phyloP scores from a whole-genome alignment of 768 basidiomycete genomes.

The Pisolithus sp. region DNA sequence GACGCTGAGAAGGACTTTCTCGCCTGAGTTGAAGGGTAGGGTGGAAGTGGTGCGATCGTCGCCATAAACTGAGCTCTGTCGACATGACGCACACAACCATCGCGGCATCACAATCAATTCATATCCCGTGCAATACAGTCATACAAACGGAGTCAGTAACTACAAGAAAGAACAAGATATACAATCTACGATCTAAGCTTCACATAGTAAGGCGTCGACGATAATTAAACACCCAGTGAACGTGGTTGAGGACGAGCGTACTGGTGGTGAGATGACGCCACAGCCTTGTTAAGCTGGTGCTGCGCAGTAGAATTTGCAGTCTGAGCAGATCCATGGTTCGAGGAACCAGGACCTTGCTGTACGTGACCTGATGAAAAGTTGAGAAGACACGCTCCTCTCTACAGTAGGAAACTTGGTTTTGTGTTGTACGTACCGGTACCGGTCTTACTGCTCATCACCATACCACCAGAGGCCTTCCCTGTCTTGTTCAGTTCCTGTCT shows the following conservation, averaged over 20 bases:
- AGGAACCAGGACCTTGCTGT: too few species aligned
- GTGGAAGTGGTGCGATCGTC: slow-evolving; percentile 36
- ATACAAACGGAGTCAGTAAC: too few species aligned
- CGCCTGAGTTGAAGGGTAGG: slow-evolving; percentile 47
- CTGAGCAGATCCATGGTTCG: too few species aligned
- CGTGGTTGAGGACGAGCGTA: too few species aligned
- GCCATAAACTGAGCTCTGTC: slow-evolving; percentile 16
- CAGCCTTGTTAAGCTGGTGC: not conserved
- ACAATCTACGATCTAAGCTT: too few species aligned
- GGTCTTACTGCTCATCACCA: too few species aligned
- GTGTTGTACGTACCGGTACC: not conserved
- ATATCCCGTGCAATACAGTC: too few species aligned
- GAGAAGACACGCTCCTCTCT: not conserved
- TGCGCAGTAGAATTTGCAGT: not conserved
- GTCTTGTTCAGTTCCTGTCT: not conserved
- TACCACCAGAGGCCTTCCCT: not conserved
- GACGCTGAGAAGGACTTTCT: slow-evolving; percentile 46
- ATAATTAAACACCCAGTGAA: too few species aligned
- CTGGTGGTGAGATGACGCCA: not conserved
- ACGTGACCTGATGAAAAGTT: too few species aligned
- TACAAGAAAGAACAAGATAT: too few species aligned
- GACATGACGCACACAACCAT: not conserved
- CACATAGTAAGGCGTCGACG: too few species aligned
- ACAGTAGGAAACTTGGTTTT: not conserved
- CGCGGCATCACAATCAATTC: too few species aligned